Evolutionary conservation across 352 stramenopile genomes (phyloP).

Genomic region (Blastocystis sp.): DNA sequence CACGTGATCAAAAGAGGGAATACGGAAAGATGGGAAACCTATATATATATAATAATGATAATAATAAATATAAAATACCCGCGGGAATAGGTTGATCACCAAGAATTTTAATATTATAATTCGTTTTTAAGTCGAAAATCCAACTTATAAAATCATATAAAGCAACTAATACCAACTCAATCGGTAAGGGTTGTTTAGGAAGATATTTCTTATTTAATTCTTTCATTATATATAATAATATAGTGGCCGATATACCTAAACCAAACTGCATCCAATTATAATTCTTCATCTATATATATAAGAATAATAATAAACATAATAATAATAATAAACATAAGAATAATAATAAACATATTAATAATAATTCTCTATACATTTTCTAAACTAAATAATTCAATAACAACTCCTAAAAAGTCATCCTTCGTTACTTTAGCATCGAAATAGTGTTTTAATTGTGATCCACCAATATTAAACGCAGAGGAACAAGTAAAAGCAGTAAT

Average conservation of each 20-base stretch:
- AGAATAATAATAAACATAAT: no score
- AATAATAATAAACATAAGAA: no score
- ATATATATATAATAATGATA: no score
- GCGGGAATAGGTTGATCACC: not conserved
- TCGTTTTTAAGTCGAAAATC: not conserved
- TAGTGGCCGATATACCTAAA: not conserved
- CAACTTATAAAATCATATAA: not conserved
- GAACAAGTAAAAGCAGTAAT: slow-evolving; percentile 5
- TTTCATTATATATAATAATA: not conserved
- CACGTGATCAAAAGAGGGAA: not conserved
- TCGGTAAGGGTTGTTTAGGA: not conserved
- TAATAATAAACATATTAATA: not conserved
- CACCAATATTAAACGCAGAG: not conserved
- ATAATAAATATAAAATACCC: no score
- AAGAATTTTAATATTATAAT: slow-evolving; percentile 8
- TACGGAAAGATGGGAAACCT: slow-evolving; percentile 1
- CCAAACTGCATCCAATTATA: not conserved
- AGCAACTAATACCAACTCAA: slow-evolving; percentile 9
- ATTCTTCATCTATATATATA: not conserved
- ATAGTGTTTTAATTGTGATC: not conserved
- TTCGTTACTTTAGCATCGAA: not conserved
- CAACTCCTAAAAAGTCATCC: not conserved
- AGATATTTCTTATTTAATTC: not conserved
- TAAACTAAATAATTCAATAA: not conserved
- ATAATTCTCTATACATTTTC: not conserved